Evolutionary conservation across 805 yeast species (phyloP).

Genomic region (Hanseniaspora osmophila): DNA sequence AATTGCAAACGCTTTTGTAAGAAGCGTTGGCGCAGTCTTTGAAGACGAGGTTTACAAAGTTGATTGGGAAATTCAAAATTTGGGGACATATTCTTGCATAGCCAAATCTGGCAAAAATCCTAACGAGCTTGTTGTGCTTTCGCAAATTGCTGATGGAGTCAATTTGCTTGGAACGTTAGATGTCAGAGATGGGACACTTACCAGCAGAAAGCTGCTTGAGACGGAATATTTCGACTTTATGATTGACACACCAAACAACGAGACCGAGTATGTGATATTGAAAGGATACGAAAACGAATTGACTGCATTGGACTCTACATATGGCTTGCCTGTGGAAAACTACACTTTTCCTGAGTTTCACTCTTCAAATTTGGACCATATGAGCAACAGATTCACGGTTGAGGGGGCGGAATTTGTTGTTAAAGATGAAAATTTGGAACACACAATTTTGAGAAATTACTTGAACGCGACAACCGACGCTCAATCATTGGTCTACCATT

Average conservation of each 20-base stretch:
- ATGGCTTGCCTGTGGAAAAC: neutral
- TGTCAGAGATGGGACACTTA: neutral
- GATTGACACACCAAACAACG: neutral
- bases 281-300: neutral
- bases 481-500: conserved; percentile 1
- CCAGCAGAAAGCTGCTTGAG: neutral
- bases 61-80: conserved; percentile 40
- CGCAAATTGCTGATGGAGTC: neutral
- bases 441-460: conserved; percentile 10
- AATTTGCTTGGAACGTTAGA: neutral
- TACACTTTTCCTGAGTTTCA: neutral
- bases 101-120: neutral
- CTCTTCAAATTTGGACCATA: conserved; percentile 13
- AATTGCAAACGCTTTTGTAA: neutral
- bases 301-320: conserved; percentile 1
- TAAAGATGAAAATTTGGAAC: conserved; percentile 10
- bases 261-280: neutral
- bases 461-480: conserved; percentile 5
- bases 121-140: neutral
- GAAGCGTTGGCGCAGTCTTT: conserved; percentile 20
- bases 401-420: conserved; percentile 8
- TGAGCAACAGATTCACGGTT: conserved; percentile 5
- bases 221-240: neutral
- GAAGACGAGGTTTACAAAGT: conserved; percentile 39
- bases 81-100: conserved; percentile 22